Evolutionary conservation across 257 asterid genomes (phyloP), one percentile per base, ranked within the genome.

Genomic region (Scutellaria baicalensis): DNA sequence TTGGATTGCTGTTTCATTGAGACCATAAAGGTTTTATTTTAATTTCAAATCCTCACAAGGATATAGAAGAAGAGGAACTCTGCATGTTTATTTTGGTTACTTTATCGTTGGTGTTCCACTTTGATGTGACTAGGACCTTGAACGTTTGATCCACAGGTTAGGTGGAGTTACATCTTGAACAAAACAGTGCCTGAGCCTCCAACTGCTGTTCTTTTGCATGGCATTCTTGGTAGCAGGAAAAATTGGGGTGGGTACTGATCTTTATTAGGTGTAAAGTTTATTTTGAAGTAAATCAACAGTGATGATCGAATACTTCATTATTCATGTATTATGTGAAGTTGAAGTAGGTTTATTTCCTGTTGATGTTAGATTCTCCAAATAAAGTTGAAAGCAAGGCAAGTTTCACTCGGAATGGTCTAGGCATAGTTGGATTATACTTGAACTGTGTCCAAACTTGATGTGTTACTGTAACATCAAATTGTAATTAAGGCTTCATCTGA

Each of bases 141-240:
- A 47, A 69, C 21, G 52, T 74, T 77, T 68, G 82, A 49, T 69
- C 66, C 77, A 49, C 81, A 93, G 98, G 97, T 89, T 64, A 84
- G 90, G 64, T 93, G 99, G 99, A 93, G 96, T 82, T 88, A 89
- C 81, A 91, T 93, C 76, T 27, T 81, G 87, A 85, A 81, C 77
- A 84, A 79, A 79, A 74, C 93, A 56, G 82, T 79, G 16, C 96
- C 97, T 63, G 82, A 87, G 84, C 97, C 99, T 33, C 99, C 96
- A 66, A 93, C 97, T 60, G 97, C 96, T 72, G 89, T 93, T 78
- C 95, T 93, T 77, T 74, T 93, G 84, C 99, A 93, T 81, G 99
- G 99, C 66, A 93, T 93, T 81, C 84, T 93, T 33, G 99, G 99
- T 59, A 73, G 96, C 93, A 86, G 99, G 85, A 93, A 93, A 85